Evolutionary conservation across 306 rosid genomes (phyloP), one percentile per base, ranked within the genome.

Genomic region (Boehmeria nivea): DNA sequence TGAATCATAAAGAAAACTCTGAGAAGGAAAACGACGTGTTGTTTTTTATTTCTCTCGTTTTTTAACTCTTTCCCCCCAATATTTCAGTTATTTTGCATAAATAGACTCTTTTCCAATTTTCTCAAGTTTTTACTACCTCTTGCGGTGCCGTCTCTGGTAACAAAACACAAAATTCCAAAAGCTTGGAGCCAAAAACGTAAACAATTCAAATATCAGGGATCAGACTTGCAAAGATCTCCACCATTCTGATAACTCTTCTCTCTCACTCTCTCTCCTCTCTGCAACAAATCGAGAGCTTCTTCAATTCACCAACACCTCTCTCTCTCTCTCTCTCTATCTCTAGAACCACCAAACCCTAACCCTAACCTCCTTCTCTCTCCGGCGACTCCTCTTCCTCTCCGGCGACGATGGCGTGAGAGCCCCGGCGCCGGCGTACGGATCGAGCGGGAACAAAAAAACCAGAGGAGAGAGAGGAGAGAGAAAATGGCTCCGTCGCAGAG

Each of bases 401-500:
- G 39, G 59, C 14, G 39, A 17, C 27, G 17, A 65, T 64, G 76
- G 51, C 66, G 66, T 71, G 63, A 34, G 27, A n/a, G 8, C 43
- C 4, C 17, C n/a, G n/a, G 15, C 43, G 48, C 27, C 42, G 54
- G 49, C 40, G 17, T 31, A 5, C 69, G 63, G 67, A 48, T 70
- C 70, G 22, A 60, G 57, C 27, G 45, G 15, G 45, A 12, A 19
- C 4, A 24, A 5, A 11, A 12, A 40, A 11, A 4, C 17, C 8
- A 22, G 18, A 4, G 44, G 24, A 13, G n/a, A 1, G 43, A 26
- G 56, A 26, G 36, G 36, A 31, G 36, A 31, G 36, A 2, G 2
- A 2, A n/a, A 14, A 71, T 71, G 76, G 52, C 76, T 70, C 58
- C 76, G 19, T 67, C 76, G 38, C 60, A 27, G 54, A 43, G 51